Base-by-base conservation (phyloP, 192 early-diverging fungal species). In the Coemansia sp. region DNA sequence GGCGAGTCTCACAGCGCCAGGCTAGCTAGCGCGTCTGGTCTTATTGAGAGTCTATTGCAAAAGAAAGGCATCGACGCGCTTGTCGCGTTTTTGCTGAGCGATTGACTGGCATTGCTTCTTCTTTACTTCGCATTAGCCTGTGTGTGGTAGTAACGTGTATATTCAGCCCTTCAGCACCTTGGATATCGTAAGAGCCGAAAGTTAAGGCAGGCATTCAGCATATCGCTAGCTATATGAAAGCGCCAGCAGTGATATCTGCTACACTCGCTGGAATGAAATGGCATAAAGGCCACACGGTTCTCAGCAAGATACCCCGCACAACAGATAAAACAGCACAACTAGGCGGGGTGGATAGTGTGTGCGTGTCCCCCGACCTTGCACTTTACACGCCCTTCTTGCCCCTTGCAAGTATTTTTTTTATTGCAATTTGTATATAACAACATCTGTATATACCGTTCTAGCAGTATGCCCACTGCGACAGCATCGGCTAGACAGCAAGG, bases 11-110 rank as follows among this genome's bases (percentile, higher is more conserved):
- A 12, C 25, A n/a, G 14, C 19, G 24, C 12, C 22, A n/a, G 22
- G 14, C 2, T 19, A 10, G 9, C 51, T 9, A 62, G 54, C 7
- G 65, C 70, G 22, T 60, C 66, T 9, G 46, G 49, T 10, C 58
- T 78, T 59, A 49, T 80, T 14, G 36, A 5, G 11, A 47, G 17
- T 1, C 71, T 80, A 19, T 32, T 74, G 29, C 62, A 56, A 38
- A 46, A 36, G 25, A 80, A 74, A 35, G 72, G 77, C 17, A 29
- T 61, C 10, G 59, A 62, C 38, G 72, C 71, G 37, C 60, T 80
- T 22, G 56, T 80, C 31, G 59, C 41, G 36, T 80, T 74, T 39
- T 57, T 80, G 40, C 46, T 76, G 5, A 62, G n/a, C 31, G 59
- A 59, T 6, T 70, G 54, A 60, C 20, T 22, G n/a, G n/a, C n/a